Conservation (phyloP, 2,329 filamentous ascomycete genomes). For the Apiospora koreana region DNA sequence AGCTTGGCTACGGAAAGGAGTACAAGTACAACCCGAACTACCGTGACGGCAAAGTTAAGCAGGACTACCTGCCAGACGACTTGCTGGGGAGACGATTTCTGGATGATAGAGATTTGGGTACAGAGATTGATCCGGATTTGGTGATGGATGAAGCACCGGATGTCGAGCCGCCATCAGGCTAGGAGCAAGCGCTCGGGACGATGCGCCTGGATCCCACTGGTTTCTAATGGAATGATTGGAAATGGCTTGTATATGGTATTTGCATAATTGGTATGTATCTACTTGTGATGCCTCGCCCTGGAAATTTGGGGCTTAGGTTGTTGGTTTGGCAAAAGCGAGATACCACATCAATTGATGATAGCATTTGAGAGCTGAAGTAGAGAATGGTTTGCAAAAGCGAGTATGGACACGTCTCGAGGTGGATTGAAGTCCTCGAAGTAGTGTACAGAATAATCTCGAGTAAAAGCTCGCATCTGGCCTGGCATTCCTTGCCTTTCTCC, state of each 20-base stretch:
- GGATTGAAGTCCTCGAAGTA: background rate
- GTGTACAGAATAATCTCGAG: background rate
- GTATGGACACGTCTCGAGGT: background rate
- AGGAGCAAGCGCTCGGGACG: background rate
- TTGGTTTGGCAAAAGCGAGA: background rate
- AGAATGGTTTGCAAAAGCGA: background rate
- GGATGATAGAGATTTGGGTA: constrained; percentile 78
- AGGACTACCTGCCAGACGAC: constrained; percentile 86
- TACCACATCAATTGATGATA: background rate
- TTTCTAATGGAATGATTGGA: background rate
- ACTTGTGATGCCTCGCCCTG: background rate
- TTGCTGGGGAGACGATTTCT: constrained; percentile 73
- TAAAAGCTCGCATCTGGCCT: background rate
- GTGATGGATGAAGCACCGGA: constrained; percentile 20
- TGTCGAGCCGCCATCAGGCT: background rate
- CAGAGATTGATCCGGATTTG: constrained; percentile 72
- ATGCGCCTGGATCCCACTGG: background rate
- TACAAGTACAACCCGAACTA: constrained; percentile 99
- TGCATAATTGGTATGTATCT: background rate
- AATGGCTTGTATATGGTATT: background rate
- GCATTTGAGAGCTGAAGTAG: background rate
- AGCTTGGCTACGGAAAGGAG: constrained; percentile 83
- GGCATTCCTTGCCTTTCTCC: too few species aligned
- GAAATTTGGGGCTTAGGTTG: background rate
- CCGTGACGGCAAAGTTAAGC: constrained; percentile 74